Evolutionary conservation across 805 yeast species (phyloP).

Genomic region (Candida loeiensis): DNA sequence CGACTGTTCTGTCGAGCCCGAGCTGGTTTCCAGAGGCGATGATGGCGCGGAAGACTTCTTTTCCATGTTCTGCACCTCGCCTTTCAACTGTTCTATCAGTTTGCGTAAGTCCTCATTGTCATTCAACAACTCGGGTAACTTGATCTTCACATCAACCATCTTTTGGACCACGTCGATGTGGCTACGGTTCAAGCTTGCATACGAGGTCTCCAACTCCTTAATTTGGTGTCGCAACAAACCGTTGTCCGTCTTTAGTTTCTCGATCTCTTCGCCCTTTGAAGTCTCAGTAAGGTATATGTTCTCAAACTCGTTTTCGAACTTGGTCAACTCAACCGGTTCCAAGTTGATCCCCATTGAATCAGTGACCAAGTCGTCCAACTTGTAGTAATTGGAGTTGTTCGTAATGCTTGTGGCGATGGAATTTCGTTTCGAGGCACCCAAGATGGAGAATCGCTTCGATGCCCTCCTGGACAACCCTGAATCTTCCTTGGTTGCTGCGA

Average conservation of each 20-base stretch:
- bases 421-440: conserved; percentile 21
- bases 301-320: conserved; percentile 70
- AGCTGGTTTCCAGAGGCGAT: conserved; percentile 2
- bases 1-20: conserved; percentile 7
- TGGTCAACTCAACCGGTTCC: conserved; percentile 65
- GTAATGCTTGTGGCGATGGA: conserved; percentile 12
- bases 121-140: conserved; percentile 68
- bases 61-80: conserved; percentile 40
- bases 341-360: conserved; percentile 76
- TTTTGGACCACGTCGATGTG: conserved; percentile 86
- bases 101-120: conserved; percentile 61
- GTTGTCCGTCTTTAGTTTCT: conserved; percentile 56
- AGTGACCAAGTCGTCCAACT: conserved; percentile 67
- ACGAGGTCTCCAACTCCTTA: conserved; percentile 65
- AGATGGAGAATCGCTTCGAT: conserved; percentile 20
- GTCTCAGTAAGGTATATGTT: conserved; percentile 68
- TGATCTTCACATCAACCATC: conserved; percentile 75
- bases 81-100: conserved; percentile 35
- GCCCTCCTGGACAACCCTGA: conserved; percentile 14
- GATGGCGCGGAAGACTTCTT: conserved; percentile 23
- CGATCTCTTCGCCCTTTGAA: conserved; percentile 62
- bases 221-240: conserved; percentile 71
- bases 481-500: conserved; percentile 15
- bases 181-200: conserved; percentile 68
- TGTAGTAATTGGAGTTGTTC: conserved; percentile 38